Conservation (phyloP, 305 asterid genomes). For the Lippia alba region DNA sequence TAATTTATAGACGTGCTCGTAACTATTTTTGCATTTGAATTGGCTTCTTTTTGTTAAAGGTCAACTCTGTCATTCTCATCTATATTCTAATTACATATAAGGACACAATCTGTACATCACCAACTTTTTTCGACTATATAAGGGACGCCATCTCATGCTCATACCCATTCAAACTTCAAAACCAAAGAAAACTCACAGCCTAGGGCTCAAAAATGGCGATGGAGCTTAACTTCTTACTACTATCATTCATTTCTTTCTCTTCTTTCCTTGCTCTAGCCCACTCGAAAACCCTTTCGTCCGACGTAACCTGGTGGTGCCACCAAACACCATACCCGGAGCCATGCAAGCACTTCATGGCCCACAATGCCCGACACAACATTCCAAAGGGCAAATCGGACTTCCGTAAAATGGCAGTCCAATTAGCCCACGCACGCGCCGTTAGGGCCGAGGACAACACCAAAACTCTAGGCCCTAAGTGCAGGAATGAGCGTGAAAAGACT, state of each 20-base stretch:
- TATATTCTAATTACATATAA: slow-evolving; percentile 4
- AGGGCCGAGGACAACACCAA: slow-evolving; percentile 49
- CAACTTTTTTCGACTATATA: slow-evolving; percentile 35
- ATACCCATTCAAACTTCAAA: neutral
- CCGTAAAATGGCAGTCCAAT: slow-evolving; percentile 47
- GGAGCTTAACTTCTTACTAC: slow-evolving; percentile 33
- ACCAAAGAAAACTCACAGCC: neutral
- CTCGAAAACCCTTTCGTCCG: slow-evolving; percentile 31
- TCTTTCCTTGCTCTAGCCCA: slow-evolving; percentile 12
- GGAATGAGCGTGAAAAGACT: slow-evolving; percentile 55
- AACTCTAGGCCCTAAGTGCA: slow-evolving; percentile 51
- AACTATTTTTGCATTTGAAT: slow-evolving; percentile 27
- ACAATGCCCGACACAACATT: slow-evolving; percentile 7
- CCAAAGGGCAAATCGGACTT: slow-evolving; percentile 54
- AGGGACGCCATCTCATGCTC: slow-evolving; percentile 1
- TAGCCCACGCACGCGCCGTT: slow-evolving; percentile 59
- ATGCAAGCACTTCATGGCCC: slow-evolving; percentile 60
- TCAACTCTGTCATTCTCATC: slow-evolving; percentile 44
- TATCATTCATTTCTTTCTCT: slow-evolving; percentile 39
- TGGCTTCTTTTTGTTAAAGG: slow-evolving; percentile 30
- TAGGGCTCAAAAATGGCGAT: slow-evolving; percentile 25
- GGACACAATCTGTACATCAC: slow-evolving; percentile 30
- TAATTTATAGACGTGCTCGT: neutral
- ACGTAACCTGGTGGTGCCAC: slow-evolving; percentile 57
- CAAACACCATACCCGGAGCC: slow-evolving; percentile 68